These are phyloP conservation scores for Rhinocladiella mackenziei DNA, from an alignment of 2,329 filamentous ascomycete species.

Conservation along the genomic window DNA sequence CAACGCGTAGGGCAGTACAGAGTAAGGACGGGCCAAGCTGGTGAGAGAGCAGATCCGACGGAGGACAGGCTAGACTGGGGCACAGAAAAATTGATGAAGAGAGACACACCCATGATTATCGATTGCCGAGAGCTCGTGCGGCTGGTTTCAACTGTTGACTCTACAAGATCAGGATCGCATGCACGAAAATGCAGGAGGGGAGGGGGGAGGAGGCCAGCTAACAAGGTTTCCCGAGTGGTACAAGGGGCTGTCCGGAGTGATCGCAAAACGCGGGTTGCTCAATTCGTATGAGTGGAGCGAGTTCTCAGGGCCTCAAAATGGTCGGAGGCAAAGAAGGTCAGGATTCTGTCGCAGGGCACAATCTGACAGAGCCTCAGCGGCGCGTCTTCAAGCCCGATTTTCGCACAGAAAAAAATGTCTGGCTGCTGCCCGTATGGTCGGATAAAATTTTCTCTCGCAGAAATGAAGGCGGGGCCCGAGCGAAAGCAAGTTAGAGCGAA, in stretches of 20 bases:
- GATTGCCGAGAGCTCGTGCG: conserved; percentile 31
- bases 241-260: conserved; percentile 25
- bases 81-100: conserved; percentile 23
- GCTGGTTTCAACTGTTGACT: conserved; percentile 29
- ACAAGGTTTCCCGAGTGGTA: conserved; percentile 31
- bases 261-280: conserved; percentile 21
- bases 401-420: conserved; percentile 5
- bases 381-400: conserved; percentile 10
- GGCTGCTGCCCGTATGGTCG: conserved; percentile 10
- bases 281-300: conserved; percentile 25
- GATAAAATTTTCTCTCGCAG: conserved; percentile 19
- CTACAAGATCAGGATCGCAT: conserved; percentile 32
- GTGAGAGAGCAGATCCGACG: conserved; percentile 18
- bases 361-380: conserved; percentile 26
- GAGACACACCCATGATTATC: conserved; percentile 34
- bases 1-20: conserved; percentile 20
- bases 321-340: conserved; percentile 10
- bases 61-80: conserved; percentile 29
- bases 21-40: too few species aligned
- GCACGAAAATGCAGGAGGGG: conserved; percentile 31
- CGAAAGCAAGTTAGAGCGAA: conserved; percentile 13
- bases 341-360: conserved; percentile 9
- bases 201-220: conserved; percentile 28
- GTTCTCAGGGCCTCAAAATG: conserved; percentile 12
- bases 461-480: conserved; percentile 13